phyloP scores from a whole-genome alignment of 352 stramenopile species.

The Pythium vanterpoolii region DNA sequence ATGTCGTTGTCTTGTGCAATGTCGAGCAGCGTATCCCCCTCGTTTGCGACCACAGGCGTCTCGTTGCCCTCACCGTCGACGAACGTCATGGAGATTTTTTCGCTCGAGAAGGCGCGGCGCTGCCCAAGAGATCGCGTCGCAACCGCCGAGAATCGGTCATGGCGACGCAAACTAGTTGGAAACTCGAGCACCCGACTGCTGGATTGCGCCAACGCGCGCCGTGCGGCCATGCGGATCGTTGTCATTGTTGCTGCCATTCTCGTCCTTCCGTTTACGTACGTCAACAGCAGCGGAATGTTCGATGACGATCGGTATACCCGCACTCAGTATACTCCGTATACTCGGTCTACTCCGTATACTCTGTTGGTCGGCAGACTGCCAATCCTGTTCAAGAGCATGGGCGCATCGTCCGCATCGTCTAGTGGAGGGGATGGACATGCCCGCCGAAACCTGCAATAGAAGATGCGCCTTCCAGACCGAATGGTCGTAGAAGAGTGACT shows the following conservation, averaged over 20 bases:
- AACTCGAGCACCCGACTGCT: background rate
- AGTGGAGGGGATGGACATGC: background rate
- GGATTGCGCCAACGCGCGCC: constrained; percentile 7
- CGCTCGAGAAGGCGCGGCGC: constrained; percentile 37
- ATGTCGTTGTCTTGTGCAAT: constrained; percentile 93
- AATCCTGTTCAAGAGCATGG: background rate
- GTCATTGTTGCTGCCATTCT: background rate
- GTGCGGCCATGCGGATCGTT: constrained; percentile 5
- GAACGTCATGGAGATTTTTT: constrained; percentile 77
- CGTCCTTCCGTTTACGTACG: constrained; percentile 4
- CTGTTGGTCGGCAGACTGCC: background rate
- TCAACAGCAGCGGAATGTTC: constrained; percentile 20
- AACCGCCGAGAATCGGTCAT: background rate
- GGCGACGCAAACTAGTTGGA: background rate
- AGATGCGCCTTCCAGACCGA: background rate
- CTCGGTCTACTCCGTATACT: background rate
- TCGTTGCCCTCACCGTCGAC: constrained; percentile 73
- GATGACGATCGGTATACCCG: constrained; percentile 9
- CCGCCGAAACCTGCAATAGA: background rate
- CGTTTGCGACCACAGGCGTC: constrained; percentile 61
- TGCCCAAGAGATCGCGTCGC: background rate
- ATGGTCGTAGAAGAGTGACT: background rate
- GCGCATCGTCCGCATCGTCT: background rate
- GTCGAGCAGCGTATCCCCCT: constrained; percentile 84
- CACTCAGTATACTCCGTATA: background rate